Evolutionary conservation across 352 stramenopile genomes (phyloP), one percentile per base, ranked within the genome.

Genomic region (Sclerospora graminicola): DNA sequence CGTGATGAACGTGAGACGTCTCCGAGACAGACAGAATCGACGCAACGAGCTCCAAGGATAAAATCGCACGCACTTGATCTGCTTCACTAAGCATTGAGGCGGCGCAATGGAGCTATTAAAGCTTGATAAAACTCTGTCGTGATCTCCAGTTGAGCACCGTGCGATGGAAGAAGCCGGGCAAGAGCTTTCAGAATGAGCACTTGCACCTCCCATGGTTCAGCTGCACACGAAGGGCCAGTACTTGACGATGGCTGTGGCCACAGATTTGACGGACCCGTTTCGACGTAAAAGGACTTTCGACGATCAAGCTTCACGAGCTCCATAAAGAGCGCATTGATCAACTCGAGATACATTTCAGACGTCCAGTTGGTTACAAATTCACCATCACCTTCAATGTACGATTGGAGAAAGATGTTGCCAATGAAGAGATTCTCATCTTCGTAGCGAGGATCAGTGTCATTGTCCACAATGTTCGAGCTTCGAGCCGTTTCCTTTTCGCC

Each of bases 331-430:
- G 71, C 76, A 42, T 66, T 61, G 36, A 89, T 72, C 31, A 85
- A 57, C 7, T 74, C 57, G 10, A 45, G 48, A 52, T 83, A 88
- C 78, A 87, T 88, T 15, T 77, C 67, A 2, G 63, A 48, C 19
- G 66, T 84, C 81, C 78, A 92, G 15, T 75, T 51, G 31, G 71
- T 86, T 26, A 89, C 55, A 38, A 92, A 89, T 20, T 82, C 57
- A 0, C 81, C 81, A 40, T 89, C 67, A 15, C 71, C 75, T 57
- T 89, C 73, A 35, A 92, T 78, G 47, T 86, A 92, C 11, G 78
- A 87, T 10, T 63, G 62, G 16, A 92, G 23, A 42, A 90, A 92
- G 40, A 92, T 85, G 32, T 88, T 82, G 8, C 76, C 71, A 4
- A 90, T 71, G 23, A 83, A 86, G 11, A 90, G 55, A 46, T 91